A percentile compares a stretch with the other conserved stretches of the same genome.
These are phyloP conservation scores for Hypoxylon sp. DNA, from an alignment of 2,329 filamentous ascomycete genomes.

Conservation along the genomic window DNA sequence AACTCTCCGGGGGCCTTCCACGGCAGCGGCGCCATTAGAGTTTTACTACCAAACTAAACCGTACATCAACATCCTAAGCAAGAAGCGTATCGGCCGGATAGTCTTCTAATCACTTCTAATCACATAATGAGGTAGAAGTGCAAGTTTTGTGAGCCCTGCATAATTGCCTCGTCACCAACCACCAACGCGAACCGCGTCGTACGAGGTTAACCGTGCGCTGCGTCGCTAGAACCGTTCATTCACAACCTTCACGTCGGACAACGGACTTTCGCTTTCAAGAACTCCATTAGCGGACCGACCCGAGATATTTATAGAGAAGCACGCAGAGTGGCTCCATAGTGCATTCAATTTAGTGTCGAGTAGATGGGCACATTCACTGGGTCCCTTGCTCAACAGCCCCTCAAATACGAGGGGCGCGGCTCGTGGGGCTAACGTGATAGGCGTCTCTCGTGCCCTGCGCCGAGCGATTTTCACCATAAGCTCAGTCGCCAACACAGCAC, in stretches of 20 bases:
- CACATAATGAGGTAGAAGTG: not conserved
- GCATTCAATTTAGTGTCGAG: not conserved
- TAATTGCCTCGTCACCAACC: not conserved
- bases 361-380: not conserved
- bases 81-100: not conserved
- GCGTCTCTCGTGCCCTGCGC: not conserved
- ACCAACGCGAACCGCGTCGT: not conserved
- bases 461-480: not conserved
- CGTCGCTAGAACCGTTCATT: not conserved
- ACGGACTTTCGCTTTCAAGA: not conserved
- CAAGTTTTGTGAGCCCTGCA: not conserved
- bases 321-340: not conserved
- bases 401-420: conserved; percentile 22
- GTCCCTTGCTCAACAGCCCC: conserved; percentile 1
- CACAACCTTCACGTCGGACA: not conserved
- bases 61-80: not conserved
- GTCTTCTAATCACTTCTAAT: not conserved
- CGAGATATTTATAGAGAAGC: conserved; percentile 13
- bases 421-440: conserved; percentile 8
- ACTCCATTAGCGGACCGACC: not conserved
- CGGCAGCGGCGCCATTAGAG: conserved; percentile 3
- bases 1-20: conserved; percentile 8
- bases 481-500: not conserved
- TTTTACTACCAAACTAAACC: conserved; percentile 5
- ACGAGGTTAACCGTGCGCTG: not conserved